Percentiles rank a stretch among this genome's conserved stretches.
These are phyloP conservation scores for Boletus smithii DNA, from an alignment of 1,284 basidiomycete species.

Conservation along the genomic window DNA sequence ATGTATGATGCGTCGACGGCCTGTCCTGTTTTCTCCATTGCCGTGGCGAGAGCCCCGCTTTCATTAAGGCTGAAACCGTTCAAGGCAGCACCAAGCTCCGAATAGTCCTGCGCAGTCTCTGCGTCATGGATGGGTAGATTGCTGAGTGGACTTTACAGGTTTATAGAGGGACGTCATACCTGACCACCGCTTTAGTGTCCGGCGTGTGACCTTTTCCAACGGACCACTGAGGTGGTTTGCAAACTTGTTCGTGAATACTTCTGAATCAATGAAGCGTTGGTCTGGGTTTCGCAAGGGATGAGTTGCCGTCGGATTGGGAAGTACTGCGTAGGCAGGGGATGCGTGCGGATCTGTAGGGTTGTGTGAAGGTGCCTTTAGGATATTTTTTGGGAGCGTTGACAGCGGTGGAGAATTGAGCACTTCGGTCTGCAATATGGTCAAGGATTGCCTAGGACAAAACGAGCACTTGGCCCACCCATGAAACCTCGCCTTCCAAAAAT, in stretches of 20 bases:
- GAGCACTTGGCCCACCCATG: constrained; percentile 65
- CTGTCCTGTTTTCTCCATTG: constrained; percentile 91
- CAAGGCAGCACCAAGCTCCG: constrained; percentile 91
- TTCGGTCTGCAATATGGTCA: constrained; percentile 59
- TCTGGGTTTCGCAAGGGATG: constrained; percentile 87
- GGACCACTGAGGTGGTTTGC: constrained; percentile 85
- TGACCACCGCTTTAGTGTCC: constrained; percentile 91
- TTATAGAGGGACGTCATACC: constrained; percentile 44
- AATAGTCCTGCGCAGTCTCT: constrained; percentile 89
- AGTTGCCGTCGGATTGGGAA: constrained; percentile 85
- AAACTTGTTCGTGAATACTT: constrained; percentile 96
- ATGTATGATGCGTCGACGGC: constrained; percentile 94
- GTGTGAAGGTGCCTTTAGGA: constrained; percentile 91
- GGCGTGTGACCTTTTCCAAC: constrained; percentile 94
- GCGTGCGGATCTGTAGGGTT: constrained; percentile 83
- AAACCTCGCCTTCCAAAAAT: constrained; percentile 93
- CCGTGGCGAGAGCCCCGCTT: constrained; percentile 63
- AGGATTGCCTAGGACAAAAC: background rate
- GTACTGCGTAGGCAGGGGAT: constrained; percentile 73
- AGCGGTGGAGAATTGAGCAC: constrained; percentile 90
- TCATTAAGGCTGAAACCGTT: constrained; percentile 96
- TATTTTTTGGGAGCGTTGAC: constrained; percentile 89
- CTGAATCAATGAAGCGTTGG: constrained; percentile 93
- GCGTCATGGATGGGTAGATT: constrained; percentile 9
- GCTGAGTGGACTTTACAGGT: constrained; percentile 3